phyloP scores from a whole-genome alignment of 371 early-diverging fungal genomes.

The Funneliformis caledonium region DNA sequence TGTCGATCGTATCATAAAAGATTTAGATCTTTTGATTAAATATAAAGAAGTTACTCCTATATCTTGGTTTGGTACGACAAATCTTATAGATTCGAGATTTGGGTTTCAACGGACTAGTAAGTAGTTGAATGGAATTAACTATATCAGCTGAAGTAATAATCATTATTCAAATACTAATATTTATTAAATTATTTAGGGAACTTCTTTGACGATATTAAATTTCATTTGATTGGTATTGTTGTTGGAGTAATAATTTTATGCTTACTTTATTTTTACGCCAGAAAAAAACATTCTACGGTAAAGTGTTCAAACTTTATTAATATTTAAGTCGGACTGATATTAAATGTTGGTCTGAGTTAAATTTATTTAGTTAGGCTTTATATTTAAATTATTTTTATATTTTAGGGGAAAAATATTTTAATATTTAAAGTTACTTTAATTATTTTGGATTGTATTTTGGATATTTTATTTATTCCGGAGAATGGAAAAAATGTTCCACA shows the following conservation, averaged over 20 bases:
- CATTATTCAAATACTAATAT: neutral
- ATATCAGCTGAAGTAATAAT: too few relatives aligned
- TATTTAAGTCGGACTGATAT: neutral
- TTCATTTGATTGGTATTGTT: neutral
- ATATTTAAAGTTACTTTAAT: constrained; percentile 11
- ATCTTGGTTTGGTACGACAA: neutral
- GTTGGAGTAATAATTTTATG: neutral
- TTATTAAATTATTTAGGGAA: neutral
- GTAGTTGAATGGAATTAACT: too few relatives aligned
- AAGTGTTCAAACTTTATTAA: neutral
- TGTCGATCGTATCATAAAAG: neutral
- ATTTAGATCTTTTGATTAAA: neutral
- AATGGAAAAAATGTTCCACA: constrained; percentile 20
- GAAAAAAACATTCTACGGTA: neutral
- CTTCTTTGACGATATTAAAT: neutral
- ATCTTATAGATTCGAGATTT: neutral
- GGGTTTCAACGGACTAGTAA: neutral
- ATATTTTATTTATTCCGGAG: constrained; percentile 9
- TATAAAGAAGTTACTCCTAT: neutral
- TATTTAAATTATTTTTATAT: neutral
- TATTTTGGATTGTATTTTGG: constrained; percentile 1
- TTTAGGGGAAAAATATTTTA: constrained; percentile 20
- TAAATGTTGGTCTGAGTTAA: too few relatives aligned
- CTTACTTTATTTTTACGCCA: neutral
- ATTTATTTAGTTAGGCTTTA: neutral